Conservation (phyloP, 352 stramenopile species). For the Phytophthora kernoviae region DNA sequence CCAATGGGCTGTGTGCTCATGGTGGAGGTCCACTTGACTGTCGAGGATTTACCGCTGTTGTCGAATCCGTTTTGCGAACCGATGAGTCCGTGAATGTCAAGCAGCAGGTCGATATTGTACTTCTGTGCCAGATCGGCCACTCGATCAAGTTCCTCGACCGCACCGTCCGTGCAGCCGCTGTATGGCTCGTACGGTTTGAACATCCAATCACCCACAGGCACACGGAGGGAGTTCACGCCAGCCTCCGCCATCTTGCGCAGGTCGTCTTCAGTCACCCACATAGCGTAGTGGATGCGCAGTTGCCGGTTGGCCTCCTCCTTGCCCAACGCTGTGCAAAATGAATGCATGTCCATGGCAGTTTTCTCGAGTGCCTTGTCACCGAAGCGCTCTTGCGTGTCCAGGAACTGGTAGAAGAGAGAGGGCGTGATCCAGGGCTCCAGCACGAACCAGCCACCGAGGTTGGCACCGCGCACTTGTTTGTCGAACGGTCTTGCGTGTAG, state of each 20-base stretch:
- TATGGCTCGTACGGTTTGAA: slow-evolving; percentile 94
- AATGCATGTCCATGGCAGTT: slow-evolving; percentile 91
- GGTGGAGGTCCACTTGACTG: slow-evolving; percentile 25
- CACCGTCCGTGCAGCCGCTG: slow-evolving; percentile 90
- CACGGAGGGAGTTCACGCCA: too few species aligned
- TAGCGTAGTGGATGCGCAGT: slow-evolving; percentile 91
- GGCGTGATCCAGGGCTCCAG: slow-evolving; percentile 30
- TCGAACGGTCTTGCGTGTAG: slow-evolving; percentile 69
- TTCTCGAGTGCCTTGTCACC: slow-evolving; percentile 74
- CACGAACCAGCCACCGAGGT: slow-evolving; percentile 71
- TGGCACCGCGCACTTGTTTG: slow-evolving; percentile 45
- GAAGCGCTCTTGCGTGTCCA: slow-evolving; percentile 50
- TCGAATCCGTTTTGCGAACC: slow-evolving; percentile 96
- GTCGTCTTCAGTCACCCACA: slow-evolving; percentile 93
- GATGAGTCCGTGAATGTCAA: slow-evolving; percentile 93
- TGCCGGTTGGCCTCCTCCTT: slow-evolving; percentile 91
- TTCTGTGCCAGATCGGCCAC: slow-evolving; percentile 83
- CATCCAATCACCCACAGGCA: slow-evolving; percentile 96
- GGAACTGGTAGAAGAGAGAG: slow-evolving; percentile 28
- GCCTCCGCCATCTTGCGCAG: slow-evolving; percentile 73
- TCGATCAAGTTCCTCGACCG: slow-evolving; percentile 89
- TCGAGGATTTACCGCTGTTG: slow-evolving; percentile 88
- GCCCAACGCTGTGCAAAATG: slow-evolving; percentile 87
- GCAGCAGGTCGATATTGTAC: slow-evolving; percentile 86
- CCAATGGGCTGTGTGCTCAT: slow-evolving; percentile 14